These are phyloP conservation scores for Acrasis kona DNA, from an alignment of 78 protist species.

Conservation along the genomic window DNA sequence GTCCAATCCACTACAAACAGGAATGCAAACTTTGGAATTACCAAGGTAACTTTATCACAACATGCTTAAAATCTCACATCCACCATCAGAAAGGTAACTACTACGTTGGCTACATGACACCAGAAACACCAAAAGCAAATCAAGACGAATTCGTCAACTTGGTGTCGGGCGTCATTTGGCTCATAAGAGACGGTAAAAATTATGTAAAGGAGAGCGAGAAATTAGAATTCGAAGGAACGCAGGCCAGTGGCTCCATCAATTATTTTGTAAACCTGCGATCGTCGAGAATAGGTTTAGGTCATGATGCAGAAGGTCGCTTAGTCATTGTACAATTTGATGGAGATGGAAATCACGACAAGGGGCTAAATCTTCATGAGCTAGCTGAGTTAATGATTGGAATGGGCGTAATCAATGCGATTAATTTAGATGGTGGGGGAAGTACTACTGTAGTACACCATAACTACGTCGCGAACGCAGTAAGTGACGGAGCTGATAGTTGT, in stretches of 20 bases:
- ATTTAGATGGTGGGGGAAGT: slow-evolving; percentile 32
- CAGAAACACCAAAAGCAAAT: neutral
- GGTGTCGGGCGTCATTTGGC: slow-evolving; percentile 18
- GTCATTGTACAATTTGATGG: slow-evolving; percentile 20
- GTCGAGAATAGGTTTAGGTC: slow-evolving; percentile 24
- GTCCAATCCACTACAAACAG: neutral
- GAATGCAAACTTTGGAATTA: slow-evolving; percentile 9
- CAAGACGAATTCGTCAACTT: neutral
- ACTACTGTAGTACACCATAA: neutral
- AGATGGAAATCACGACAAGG: neutral
- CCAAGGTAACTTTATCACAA: no score
- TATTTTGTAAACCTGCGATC: neutral
- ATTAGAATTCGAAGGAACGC: neutral
- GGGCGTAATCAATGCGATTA: slow-evolving; percentile 17
- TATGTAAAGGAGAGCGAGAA: neutral
- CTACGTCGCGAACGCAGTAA: neutral
- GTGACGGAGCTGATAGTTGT: neutral
- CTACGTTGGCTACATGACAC: slow-evolving; percentile 13
- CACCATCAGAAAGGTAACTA: neutral
- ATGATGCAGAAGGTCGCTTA: slow-evolving; percentile 22
- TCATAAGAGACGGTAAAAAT: neutral
- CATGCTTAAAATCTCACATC: no score
- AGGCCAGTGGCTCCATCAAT: neutral
- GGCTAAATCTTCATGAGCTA: neutral
- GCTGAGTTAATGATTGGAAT: neutral